Percentiles rank a stretch among this genome's conserved stretches.
Evolutionary conservation across 768 basidiomycete genomes (phyloP).

Genomic region (Lepiota venenata): DNA sequence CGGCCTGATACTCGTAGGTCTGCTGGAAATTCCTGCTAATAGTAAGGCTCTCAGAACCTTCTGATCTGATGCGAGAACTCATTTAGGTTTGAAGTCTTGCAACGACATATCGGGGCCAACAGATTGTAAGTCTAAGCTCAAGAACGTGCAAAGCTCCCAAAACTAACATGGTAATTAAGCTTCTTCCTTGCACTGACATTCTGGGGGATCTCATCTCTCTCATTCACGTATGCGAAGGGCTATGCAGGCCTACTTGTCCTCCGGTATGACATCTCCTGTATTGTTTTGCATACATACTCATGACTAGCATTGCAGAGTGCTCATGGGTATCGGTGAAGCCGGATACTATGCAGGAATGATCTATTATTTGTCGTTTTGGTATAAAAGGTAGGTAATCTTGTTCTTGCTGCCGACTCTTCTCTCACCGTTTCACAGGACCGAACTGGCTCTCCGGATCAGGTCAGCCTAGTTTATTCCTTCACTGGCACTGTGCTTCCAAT

Average conservation of each 20-base stretch:
- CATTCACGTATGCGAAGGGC: conserved; percentile 52
- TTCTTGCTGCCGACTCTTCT: not conserved
- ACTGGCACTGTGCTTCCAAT: not conserved
- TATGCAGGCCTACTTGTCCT: conserved; percentile 45
- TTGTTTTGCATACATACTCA: not conserved
- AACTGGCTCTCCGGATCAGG: conserved; percentile 51
- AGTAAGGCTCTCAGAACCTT: conserved; percentile 22
- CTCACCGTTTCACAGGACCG: conserved; percentile 27
- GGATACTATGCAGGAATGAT: conserved; percentile 62
- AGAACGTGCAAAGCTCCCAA: too few relatives aligned
- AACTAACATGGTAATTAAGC: conserved; percentile 21
- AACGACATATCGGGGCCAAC: conserved; percentile 55
- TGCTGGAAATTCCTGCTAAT: conserved; percentile 58
- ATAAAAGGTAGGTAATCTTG: conserved; percentile 28
- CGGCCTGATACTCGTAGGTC: conserved; percentile 26
- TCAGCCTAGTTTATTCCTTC: conserved; percentile 13
- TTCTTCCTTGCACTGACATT: conserved; percentile 51
- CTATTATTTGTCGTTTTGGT: conserved; percentile 61
- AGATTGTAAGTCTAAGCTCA: conserved; percentile 37
- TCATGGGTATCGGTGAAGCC: conserved; percentile 59
- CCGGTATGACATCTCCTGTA: conserved; percentile 26
- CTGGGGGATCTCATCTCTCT: conserved; percentile 53
- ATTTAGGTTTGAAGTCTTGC: conserved; percentile 36
- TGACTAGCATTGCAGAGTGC: conserved; percentile 26
- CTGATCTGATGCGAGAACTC: not conserved